phyloP scores from a whole-genome alignment of 148 eudicot species.

The Selenicereus undatus region DNA sequence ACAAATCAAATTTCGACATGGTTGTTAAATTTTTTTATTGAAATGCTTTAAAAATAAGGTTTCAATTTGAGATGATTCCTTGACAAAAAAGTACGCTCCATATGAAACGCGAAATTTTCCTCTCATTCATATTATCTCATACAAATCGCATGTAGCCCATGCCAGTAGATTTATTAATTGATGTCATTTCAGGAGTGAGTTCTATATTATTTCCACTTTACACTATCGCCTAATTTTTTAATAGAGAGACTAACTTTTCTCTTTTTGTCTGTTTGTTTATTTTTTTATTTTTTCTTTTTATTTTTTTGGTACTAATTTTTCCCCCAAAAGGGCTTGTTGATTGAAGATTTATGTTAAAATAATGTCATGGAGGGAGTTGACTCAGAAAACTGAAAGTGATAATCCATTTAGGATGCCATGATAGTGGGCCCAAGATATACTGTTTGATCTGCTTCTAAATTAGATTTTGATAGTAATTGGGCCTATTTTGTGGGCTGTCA shows the following conservation, averaged over 20 bases:
- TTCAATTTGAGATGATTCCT: too few species aligned
- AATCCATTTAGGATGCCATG: conserved; percentile 28
- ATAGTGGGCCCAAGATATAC: conserved; percentile 14
- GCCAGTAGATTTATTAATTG: not conserved
- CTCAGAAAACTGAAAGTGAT: conserved; percentile 3
- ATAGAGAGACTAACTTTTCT: not conserved
- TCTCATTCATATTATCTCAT: too few species aligned
- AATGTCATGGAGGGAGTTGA: not conserved
- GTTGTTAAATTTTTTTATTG: not conserved
- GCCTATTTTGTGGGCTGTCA: conserved; percentile 22
- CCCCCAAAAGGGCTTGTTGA: not conserved
- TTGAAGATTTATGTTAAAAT: not conserved
- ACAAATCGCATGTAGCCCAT: not conserved
- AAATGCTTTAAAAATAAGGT: not conserved
- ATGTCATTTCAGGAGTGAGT: not conserved
- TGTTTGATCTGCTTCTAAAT: not conserved
- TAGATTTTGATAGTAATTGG: conserved; percentile 16
- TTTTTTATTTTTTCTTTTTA: not conserved
- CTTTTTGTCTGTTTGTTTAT: not conserved
- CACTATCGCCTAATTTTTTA: not conserved
- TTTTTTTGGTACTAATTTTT: too few species aligned
- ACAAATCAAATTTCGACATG: not conserved
- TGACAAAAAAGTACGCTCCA: too few species aligned
- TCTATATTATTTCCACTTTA: too few species aligned
- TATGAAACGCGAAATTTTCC: too few species aligned